Conservation (phyloP, 352 stramenopile species). For the Phytophthora crassamura region DNA sequence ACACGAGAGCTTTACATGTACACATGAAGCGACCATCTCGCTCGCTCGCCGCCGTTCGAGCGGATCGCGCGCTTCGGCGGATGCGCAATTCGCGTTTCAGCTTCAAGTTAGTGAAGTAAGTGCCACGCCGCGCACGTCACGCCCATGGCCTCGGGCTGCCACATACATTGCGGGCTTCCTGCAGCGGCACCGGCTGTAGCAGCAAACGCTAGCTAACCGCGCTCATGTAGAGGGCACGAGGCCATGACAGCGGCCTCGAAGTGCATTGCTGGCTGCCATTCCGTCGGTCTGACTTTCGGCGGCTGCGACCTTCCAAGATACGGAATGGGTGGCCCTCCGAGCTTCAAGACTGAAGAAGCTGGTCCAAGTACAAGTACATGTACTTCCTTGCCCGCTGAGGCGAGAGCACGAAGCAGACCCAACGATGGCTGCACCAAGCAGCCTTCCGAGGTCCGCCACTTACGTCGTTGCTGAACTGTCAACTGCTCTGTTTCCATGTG, state of each 20-base stretch:
- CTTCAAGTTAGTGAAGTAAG: slow-evolving; percentile 24
- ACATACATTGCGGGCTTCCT: slow-evolving; percentile 6
- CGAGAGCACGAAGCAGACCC: too few relatives aligned
- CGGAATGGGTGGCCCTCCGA: not conserved
- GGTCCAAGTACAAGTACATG: not conserved
- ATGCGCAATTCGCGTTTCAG: slow-evolving; percentile 26
- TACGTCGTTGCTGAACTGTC: not conserved
- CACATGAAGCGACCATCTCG: too few relatives aligned
- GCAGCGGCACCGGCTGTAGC: not conserved
- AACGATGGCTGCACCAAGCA: too few relatives aligned
- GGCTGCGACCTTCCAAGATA: slow-evolving; percentile 1
- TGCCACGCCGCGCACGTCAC: slow-evolving; percentile 29
- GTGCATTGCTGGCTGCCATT: too few relatives aligned
- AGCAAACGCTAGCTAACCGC: too few relatives aligned
- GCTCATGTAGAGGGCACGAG: too few relatives aligned
- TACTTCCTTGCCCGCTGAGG: too few relatives aligned
- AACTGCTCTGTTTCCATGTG: slow-evolving; percentile 5
- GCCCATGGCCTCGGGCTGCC: not conserved
- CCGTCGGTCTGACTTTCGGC: too few relatives aligned
- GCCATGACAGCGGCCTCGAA: too few relatives aligned
- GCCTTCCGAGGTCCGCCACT: slow-evolving; percentile 6
- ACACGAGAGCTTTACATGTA: not conserved
- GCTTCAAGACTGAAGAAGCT: not conserved
- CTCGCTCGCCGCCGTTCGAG: not conserved
- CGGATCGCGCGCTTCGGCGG: slow-evolving; percentile 22